These are phyloP conservation scores for Candolleomyces efflorescens DNA, from an alignment of 768 basidiomycete genomes.

Conservation along the genomic window DNA sequence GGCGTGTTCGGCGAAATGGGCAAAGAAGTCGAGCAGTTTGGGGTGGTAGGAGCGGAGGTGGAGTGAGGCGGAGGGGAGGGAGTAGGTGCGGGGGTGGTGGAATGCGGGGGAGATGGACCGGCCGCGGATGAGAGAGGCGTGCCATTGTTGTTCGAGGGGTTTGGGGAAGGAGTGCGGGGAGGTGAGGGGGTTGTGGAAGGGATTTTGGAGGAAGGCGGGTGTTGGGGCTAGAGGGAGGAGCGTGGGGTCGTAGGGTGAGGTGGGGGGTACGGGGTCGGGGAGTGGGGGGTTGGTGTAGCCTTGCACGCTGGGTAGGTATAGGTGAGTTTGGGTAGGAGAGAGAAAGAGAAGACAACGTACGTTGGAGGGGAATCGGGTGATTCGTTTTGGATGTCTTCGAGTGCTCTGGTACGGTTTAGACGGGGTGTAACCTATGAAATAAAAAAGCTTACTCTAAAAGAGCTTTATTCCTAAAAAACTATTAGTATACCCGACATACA, in stretches of 20 bases:
- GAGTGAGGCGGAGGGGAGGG: slow-evolving; percentile 74
- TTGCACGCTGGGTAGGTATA: not conserved
- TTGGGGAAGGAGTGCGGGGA: too few relatives aligned
- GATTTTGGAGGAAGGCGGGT: too few relatives aligned
- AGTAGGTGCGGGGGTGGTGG: slow-evolving; percentile 58
- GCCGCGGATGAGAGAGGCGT: slow-evolving; percentile 59
- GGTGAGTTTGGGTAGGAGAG: not conserved
- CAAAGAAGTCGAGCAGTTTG: slow-evolving; percentile 67
- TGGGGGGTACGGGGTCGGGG: not conserved
- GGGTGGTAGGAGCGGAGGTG: slow-evolving; percentile 79
- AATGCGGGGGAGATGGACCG: slow-evolving; percentile 51
- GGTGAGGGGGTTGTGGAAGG: too few relatives aligned
- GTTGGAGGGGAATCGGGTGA: not conserved
- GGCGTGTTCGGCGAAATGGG: slow-evolving; percentile 79
- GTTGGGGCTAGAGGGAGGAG: too few relatives aligned
- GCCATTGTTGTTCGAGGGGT: slow-evolving; percentile 33
- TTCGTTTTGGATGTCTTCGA: slow-evolving; percentile 1
- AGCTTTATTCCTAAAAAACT: slow-evolving; percentile 1
- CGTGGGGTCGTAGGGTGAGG: slow-evolving; percentile 17
- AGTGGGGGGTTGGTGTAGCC: slow-evolving; percentile 1
- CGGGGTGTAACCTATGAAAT: not conserved
- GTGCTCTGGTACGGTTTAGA: not conserved
- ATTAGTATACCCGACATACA: not conserved
- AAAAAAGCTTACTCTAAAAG: slow-evolving; percentile 1
- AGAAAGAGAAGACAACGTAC: not conserved